Conservation (phyloP, 192 early-diverging fungal species). For the Gonapodya sp. region DNA sequence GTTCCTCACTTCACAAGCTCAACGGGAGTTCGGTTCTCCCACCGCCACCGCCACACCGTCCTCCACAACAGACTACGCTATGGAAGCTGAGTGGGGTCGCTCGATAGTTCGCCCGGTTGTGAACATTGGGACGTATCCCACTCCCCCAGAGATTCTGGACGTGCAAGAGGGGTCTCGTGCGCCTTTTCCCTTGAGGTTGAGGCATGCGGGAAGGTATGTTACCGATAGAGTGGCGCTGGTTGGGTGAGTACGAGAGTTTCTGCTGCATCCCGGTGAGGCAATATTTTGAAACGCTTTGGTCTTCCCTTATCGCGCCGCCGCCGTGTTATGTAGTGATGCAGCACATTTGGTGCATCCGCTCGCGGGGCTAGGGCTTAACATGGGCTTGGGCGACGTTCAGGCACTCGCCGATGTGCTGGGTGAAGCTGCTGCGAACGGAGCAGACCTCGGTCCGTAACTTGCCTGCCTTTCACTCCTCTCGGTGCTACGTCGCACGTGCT, state of each 20-base stretch:
- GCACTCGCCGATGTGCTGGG: slow-evolving; percentile 53
- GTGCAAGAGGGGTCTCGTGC: slow-evolving; percentile 59
- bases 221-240: slow-evolving; percentile 73
- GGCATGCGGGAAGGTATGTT: slow-evolving; percentile 68
- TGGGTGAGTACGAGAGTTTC: slow-evolving; percentile 39
- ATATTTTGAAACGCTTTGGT: not conserved
- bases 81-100: slow-evolving; percentile 60
- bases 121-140: not conserved
- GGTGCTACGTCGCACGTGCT: not conserved
- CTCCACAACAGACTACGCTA: slow-evolving; percentile 35
- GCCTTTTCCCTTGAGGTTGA: slow-evolving; percentile 74
- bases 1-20: slow-evolving; percentile 53
- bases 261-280: not conserved
- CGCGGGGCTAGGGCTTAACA: slow-evolving; percentile 93
- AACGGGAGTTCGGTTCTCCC: slow-evolving; percentile 2
- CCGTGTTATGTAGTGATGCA: slow-evolving; percentile 60
- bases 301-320: too few relatives aligned
- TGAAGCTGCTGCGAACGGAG: slow-evolving; percentile 54
- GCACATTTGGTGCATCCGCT: slow-evolving; percentile 93
- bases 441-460: slow-evolving; percentile 60
- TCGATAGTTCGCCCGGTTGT: slow-evolving; percentile 18
- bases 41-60: slow-evolving; percentile 17
- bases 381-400: slow-evolving; percentile 80
- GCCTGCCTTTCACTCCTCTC: not conserved
- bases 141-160: slow-evolving; percentile 53